Percentiles rank a stretch among this genome's conserved stretches.
phyloP scores from a whole-genome alignment of 2,329 filamentous ascomycete genomes.

The Alternaria sp. region DNA sequence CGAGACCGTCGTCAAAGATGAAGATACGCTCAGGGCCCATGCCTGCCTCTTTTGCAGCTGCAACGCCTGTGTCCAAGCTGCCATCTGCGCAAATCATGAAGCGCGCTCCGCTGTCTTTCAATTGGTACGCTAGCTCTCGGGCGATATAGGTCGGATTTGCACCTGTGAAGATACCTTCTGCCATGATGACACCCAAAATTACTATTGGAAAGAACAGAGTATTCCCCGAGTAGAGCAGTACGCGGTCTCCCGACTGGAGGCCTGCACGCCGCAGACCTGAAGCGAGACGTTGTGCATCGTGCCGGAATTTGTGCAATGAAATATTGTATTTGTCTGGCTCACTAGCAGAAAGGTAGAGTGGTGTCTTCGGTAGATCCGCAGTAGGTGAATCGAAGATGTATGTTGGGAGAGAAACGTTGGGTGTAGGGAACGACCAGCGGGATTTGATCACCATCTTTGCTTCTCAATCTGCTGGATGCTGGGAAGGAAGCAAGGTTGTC shows the following conservation, averaged over 20 bases:
- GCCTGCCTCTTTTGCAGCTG: conserved; percentile 68
- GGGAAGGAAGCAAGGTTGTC: neutral
- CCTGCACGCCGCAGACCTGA: conserved; percentile 71
- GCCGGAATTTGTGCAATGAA: conserved; percentile 69
- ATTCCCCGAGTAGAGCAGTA: conserved; percentile 78
- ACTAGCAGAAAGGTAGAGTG: conserved; percentile 69
- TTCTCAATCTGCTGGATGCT: neutral
- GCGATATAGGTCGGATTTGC: conserved; percentile 74
- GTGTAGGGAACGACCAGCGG: conserved; percentile 58
- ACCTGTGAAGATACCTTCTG: conserved; percentile 79
- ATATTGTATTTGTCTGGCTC: conserved; percentile 72
- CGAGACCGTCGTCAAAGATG: conserved; percentile 66
- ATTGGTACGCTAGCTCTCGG: conserved; percentile 77
- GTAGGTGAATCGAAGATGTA: conserved; percentile 62
- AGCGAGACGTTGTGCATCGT: conserved; percentile 76
- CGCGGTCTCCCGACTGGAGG: conserved; percentile 70
- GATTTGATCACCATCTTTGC: conserved; percentile 62
- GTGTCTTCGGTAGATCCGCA: conserved; percentile 55
- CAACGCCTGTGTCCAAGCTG: conserved; percentile 69
- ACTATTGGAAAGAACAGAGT: conserved; percentile 75
- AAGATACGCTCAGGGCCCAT: conserved; percentile 67
- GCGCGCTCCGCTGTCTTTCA: conserved; percentile 73
- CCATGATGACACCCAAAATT: conserved; percentile 78
- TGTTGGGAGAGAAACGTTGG: conserved; percentile 56
- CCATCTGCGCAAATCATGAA: conserved; percentile 71